Evolutionary conservation across 495 filamentous ascomycete genomes (phyloP).

Genomic region (Talaromyces thailandensis): DNA sequence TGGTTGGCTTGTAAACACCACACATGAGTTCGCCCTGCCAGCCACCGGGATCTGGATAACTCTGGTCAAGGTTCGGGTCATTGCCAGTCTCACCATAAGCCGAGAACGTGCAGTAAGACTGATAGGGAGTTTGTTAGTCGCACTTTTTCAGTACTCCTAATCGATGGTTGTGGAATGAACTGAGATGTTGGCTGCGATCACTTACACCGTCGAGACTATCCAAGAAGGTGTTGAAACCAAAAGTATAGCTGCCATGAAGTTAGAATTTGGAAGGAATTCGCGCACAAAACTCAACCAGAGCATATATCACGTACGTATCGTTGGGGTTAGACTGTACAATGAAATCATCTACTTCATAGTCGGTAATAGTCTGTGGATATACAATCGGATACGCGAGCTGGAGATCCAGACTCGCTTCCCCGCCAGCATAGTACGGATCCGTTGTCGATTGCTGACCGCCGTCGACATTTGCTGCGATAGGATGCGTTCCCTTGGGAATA

Average conservation of each 20-base stretch:
- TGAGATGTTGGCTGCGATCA: background rate
- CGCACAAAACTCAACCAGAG: background rate
- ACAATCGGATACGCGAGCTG: constrained; percentile 36
- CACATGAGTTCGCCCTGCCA: constrained; percentile 31
- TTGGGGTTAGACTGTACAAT: constrained; percentile 26
- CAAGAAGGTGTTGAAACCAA: constrained; percentile 40
- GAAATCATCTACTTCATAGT: constrained; percentile 48
- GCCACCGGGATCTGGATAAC: constrained; percentile 36
- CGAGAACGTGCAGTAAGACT: constrained; percentile 13
- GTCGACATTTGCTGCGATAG: constrained; percentile 33
- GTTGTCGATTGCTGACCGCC: constrained; percentile 24
- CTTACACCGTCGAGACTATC: constrained; percentile 45
- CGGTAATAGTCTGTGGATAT: constrained; percentile 45
- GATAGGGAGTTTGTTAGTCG: background rate
- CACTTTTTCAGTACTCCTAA: background rate
- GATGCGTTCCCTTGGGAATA: constrained; percentile 33
- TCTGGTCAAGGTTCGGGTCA: constrained; percentile 6
- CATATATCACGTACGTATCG: constrained; percentile 11
- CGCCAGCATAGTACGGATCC: constrained; percentile 18
- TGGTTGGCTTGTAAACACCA: constrained; percentile 30
- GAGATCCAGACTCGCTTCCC: constrained; percentile 40
- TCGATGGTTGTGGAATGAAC: background rate
- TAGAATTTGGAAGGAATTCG: background rate
- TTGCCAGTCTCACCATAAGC: constrained; percentile 13
- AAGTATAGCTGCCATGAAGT: constrained; percentile 15